Percentiles rank a stretch among this genome's conserved stretches.
These are phyloP conservation scores for Geotrichum candidum DNA, from an alignment of 1,139 yeast species.

Conservation along the genomic window DNA sequence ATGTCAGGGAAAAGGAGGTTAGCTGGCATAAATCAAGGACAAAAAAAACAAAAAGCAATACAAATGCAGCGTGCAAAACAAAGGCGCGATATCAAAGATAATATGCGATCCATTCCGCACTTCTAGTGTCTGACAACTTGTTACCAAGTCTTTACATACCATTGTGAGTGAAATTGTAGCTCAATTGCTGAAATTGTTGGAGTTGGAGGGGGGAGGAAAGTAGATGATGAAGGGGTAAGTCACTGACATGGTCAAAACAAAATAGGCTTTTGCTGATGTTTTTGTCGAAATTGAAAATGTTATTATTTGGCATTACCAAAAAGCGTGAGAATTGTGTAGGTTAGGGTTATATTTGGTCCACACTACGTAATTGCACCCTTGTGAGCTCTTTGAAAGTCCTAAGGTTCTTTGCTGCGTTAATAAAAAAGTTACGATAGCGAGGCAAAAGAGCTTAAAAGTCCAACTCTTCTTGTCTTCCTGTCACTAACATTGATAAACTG, in stretches of 20 bases:
- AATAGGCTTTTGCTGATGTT: neutral
- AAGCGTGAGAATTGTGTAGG: too few species aligned
- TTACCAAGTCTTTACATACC: neutral
- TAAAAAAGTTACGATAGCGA: too few species aligned
- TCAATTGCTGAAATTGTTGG: neutral
- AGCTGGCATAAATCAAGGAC: neutral
- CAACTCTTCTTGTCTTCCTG: too few species aligned
- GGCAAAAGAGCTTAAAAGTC: too few species aligned
- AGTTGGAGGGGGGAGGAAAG: neutral
- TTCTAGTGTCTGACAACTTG: neutral
- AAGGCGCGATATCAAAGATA: neutral
- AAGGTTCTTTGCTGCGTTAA: too few species aligned
- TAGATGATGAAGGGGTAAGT: neutral
- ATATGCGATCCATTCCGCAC: neutral
- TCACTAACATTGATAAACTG: too few species aligned
- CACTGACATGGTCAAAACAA: neutral
- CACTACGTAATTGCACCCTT: too few species aligned
- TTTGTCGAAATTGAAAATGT: neutral
- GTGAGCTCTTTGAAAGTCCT: too few species aligned
- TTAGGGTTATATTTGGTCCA: too few species aligned
- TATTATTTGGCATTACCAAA: too few species aligned
- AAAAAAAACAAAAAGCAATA: neutral
- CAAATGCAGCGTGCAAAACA: neutral
- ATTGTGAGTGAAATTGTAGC: neutral
- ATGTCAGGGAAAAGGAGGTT: neutral